Evolutionary conservation across 1,284 basidiomycete species (phyloP), one percentile per base, ranked within the genome.

Genomic region (Cryptococcus deneoformans): DNA sequence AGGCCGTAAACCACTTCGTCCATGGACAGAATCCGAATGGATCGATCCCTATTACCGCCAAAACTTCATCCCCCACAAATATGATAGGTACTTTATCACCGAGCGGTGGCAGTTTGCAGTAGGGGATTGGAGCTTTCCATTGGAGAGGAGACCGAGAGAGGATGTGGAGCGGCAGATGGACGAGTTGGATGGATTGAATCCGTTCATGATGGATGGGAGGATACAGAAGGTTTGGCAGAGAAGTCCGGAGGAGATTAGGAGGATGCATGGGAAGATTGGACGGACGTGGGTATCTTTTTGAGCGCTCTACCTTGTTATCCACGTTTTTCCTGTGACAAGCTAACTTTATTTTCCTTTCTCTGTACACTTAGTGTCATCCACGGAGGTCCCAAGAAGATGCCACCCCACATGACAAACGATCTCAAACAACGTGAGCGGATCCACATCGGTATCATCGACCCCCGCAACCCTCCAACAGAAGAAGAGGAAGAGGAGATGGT

Each of bases 41-140:
- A 8, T 35, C 34, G 55, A 60, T 36, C 29, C 24, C 16, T 61
- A 53, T 34, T 58, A 38, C 42, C 46, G 59, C 11, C 46, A 45
- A 20, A 60, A 63, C 35, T 60, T 63, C 39, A 48, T 60, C n/a
- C 48, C 53, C 1, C 34, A 34, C 38, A 20, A 43, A 12, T 53
- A 48, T 20, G 51, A 56, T 16, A 34, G 57, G 20, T 51, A 53
- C 11, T 60, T 52, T 16, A 61, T 53, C 57, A 60, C 61, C 1
- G 67, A 69, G 39, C 34, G 49, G 16, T 10, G 56, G 11, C 66
- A 67, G 39, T 16, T 51, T 37, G 49, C 46, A 29, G 14, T 67
- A 2, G 67, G 67, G 2, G 67, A 69, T 53, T 58, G 52, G 49
- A 43, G 50, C 44, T 61, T 58, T 44, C 60, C 60, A 8, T 16